Base-by-base conservation (phyloP, 306 rosid species). In the Dryas octopetala region DNA sequence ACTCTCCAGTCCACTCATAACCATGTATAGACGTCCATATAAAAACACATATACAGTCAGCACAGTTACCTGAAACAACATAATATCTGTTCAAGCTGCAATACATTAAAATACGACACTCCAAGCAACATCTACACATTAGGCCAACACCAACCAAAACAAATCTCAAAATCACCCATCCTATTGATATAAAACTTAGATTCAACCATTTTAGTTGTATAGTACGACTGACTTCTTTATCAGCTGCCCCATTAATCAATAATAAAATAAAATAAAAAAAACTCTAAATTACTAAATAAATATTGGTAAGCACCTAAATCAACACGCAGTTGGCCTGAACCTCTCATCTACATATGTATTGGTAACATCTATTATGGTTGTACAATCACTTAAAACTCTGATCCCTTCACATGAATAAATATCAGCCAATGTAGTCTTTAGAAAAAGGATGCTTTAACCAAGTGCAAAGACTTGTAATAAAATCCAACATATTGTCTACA, bases 1-100 rank as follows among this genome's bases (percentile, higher is more conserved):
- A 76, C 75, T 84, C 79, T 95, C 99, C 63, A 92, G 81, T 66
- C 99, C 99, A 81, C 99, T 95, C 93, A 95, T 83, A 61, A 90
- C 99, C 99, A 95, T 85, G 78, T 92, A 95, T 5, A 95, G 55
- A 16, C 97, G 97, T 66, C 97, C 99, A 74, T 95, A 92, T 68
- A 95, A 85, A 87, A 92, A 95, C 54, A 86, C 81, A 73, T 90
- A 95, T 49, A 92, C 99, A 14, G 84, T 95, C 74, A 92, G 73
- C 87, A 90, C 97, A 4, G 92, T 86, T 28, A 95, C 88, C 99
- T 95, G 97, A 65, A 73, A 86, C 78, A 79, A 52, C 61, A 72
- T 45, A 73, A 48, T 51, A 62, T 61, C 54, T 62, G 11, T 80
- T 70, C 78, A 63, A 55, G 51, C 28, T n/a, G 57, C 43, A 79